These are phyloP conservation scores for Cenchrus americanus DNA, from an alignment of 176 grass and related monocot species.

Conservation along the genomic window DNA sequence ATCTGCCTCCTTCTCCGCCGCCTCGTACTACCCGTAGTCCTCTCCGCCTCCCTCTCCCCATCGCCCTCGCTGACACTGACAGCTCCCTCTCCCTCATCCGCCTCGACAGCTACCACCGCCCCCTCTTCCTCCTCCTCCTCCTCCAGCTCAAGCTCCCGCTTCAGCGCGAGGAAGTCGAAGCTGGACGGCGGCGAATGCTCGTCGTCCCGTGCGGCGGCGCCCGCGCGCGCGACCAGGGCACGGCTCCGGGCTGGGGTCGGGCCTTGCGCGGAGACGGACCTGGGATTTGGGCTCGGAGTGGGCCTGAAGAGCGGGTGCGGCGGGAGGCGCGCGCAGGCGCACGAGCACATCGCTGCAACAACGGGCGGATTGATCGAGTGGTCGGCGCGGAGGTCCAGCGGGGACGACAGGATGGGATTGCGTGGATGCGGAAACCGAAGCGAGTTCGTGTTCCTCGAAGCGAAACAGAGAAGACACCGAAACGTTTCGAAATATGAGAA, in stretches of 20 bases:
- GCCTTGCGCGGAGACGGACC: background rate
- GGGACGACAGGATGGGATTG: constrained; percentile 6
- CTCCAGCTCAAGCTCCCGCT: constrained; percentile 77
- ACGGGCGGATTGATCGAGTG: background rate
- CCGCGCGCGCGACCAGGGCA: constrained; percentile 32
- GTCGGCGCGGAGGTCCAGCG: background rate
- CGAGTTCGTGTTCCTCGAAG: background rate
- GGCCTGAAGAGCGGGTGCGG: constrained; percentile 31
- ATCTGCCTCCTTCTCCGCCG: constrained; percentile 54
- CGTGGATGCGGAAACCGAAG: background rate
- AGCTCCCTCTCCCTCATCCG: constrained; percentile 20
- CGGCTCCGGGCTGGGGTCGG: background rate
- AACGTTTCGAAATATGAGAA: background rate
- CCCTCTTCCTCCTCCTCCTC: constrained; percentile 44
- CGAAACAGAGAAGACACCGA: background rate
- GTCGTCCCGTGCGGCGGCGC: constrained; percentile 42
- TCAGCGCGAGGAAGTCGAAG: constrained; percentile 85
- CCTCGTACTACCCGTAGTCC: background rate
- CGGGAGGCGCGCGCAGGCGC: constrained; percentile 46
- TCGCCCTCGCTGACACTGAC: constrained; percentile 17
- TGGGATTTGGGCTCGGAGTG: constrained; percentile 26
- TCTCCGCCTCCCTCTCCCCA: constrained; percentile 33
- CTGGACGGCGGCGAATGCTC: constrained; percentile 50
- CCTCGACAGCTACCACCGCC: background rate
- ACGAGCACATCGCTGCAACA: constrained; percentile 53